Conservation (phyloP, 805 yeast genomes). For the Suhomyces faveliae region DNA sequence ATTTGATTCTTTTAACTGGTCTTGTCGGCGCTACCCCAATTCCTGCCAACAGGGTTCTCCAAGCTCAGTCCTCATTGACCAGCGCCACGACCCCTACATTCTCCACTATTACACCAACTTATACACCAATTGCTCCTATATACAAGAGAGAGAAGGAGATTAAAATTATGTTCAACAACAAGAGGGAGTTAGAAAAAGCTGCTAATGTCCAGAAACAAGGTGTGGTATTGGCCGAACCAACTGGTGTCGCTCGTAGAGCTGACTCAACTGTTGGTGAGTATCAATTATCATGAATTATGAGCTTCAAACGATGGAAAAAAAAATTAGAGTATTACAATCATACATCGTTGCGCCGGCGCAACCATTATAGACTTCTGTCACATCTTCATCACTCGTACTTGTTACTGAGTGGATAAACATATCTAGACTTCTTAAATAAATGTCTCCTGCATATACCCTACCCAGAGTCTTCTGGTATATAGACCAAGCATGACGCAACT, state of each 20-base stretch:
- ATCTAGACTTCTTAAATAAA: background rate
- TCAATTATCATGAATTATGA: background rate
- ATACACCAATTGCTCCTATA: slow-evolving; percentile 16
- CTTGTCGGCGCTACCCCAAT: slow-evolving; percentile 23
- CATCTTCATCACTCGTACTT: background rate
- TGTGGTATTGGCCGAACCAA: background rate
- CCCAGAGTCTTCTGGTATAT: background rate
- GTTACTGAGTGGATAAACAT: background rate
- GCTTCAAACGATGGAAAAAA: background rate
- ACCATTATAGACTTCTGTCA: background rate
- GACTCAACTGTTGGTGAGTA: background rate
- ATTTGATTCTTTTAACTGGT: background rate
- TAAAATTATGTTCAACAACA: slow-evolving; percentile 16
- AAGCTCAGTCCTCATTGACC: slow-evolving; percentile 13
- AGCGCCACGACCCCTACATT: slow-evolving; percentile 10
- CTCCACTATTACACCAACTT: slow-evolving; percentile 18
- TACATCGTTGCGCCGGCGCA: slow-evolving; percentile 1
- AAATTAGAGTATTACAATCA: background rate
- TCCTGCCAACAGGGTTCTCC: slow-evolving; percentile 27
- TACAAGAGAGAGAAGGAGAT: slow-evolving; percentile 11
- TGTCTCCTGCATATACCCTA: background rate
- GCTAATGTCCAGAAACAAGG: background rate
- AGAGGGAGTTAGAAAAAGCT: slow-evolving; percentile 11
- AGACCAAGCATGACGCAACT: background rate
- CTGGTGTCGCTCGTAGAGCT: slow-evolving; percentile 1